Base-by-base conservation (phyloP, 805 yeast genomes). In the Hanseniaspora singularis region DNA sequence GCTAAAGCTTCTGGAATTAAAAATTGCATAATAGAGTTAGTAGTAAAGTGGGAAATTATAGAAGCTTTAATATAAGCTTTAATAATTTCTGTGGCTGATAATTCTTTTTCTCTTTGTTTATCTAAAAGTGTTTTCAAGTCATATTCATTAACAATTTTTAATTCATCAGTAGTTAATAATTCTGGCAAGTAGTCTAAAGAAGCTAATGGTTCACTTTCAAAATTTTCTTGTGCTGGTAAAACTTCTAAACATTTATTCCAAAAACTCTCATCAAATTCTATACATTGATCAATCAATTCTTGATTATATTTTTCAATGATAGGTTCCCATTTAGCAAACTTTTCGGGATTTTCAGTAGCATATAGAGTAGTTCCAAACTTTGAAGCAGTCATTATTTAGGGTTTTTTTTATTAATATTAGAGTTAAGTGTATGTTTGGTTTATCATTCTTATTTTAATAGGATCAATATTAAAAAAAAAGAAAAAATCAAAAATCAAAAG, bases 41-140 rank as follows among this genome's bases (percentile, higher is more conserved):
- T 74, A 55, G 76, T 70, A 53, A 75, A 77, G 51, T 83, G 85
- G 3, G 79, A 76, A 46, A 75, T 66, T 15, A 77, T 68, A 2
- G 87, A 79, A 49, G 77, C 66, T 55, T 77, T 81, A 33, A 79
- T 80, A 55, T 70, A 80, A 0, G 86, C 85, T 53, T 65, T 71
- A 52, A 74, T 67, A 16, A 77, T 76, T 31, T 70, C 68, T 4
- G 68, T 70, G 0, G 84, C 68, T 22, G 72, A 54, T 48, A 72
- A 56, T 33, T 70, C 66, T 7, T 75, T 74, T 2, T 61, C 48
- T 18, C 74, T 70, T 46, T 79, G 71, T 51, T 66, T 62, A 7
- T 51, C 57, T 18, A 66, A 67, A 42, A 74, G 63, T 10, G 63
- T 64, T 3, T 61, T 52, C 15, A 74, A 70, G 0, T 72, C 50